These are phyloP conservation scores for Balansia obtecta DNA, from an alignment of 2,329 filamentous ascomycete species.

Conservation along the genomic window DNA sequence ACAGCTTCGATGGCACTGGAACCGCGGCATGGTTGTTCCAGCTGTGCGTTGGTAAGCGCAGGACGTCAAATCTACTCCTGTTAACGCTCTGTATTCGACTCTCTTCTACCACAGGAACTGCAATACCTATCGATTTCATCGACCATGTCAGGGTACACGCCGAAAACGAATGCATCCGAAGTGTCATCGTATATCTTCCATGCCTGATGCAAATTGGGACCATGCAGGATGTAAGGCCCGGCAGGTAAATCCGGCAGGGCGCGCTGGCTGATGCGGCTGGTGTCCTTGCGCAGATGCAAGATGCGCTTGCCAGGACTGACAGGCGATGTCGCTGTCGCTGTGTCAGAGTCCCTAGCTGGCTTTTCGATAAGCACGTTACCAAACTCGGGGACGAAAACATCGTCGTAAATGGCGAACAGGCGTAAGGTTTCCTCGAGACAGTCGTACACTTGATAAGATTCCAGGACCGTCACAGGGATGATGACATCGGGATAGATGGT, in stretches of 20 bases:
- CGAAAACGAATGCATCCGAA: constrained; percentile 22
- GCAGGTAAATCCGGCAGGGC: constrained; percentile 19
- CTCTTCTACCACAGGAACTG: not conserved
- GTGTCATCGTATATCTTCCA: constrained; percentile 29
- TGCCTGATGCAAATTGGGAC: constrained; percentile 27
- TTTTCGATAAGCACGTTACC: constrained; percentile 27
- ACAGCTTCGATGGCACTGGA: constrained; percentile 26
- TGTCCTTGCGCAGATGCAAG: constrained; percentile 10
- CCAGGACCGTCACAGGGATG: constrained; percentile 27
- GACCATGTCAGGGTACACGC: constrained; percentile 23
- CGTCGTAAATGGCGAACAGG: constrained; percentile 22
- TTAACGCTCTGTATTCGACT: constrained; percentile 5
- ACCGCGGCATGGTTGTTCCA: constrained; percentile 14
- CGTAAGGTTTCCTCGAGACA: constrained; percentile 22
- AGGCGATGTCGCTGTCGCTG: not conserved
- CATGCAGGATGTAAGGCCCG: constrained; percentile 28
- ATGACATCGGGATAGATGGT: constrained; percentile 28
- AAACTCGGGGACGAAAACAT: constrained; percentile 27
- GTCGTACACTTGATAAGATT: constrained; percentile 23
- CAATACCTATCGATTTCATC: constrained; percentile 4
- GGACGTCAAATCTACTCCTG: constrained; percentile 3
- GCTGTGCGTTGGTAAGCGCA: not conserved
- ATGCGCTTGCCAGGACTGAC: not conserved
- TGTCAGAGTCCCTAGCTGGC: constrained; percentile 13
- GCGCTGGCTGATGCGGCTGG: constrained; percentile 8